Evolutionary conservation across 495 filamentous ascomycete species (phyloP).

Genomic region (Penicillium paradoxum): DNA sequence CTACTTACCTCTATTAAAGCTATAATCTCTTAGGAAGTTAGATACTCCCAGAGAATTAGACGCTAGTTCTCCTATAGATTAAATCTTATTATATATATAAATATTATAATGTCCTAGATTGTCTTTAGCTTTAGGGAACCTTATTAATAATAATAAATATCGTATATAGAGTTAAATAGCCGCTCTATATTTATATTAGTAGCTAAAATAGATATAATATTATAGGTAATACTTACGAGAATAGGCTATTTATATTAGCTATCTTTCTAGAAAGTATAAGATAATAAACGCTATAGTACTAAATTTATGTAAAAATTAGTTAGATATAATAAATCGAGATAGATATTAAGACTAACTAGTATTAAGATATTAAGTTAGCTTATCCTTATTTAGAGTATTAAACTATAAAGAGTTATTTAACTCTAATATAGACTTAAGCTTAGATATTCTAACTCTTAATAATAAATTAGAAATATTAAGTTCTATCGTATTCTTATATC

Average conservation of each 20-base stretch:
- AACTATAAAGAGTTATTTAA: too few species aligned
- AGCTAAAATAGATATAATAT: neutral
- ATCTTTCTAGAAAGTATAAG: neutral
- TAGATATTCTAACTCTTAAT: neutral
- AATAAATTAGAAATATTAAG: neutral
- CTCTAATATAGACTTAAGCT: neutral
- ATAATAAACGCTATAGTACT: neutral
- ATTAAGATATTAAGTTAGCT: neutral
- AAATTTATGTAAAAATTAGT: neutral
- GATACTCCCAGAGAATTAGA: neutral
- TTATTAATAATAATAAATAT: conserved; percentile 1
- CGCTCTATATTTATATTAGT: neutral
- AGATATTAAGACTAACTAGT: too few species aligned
- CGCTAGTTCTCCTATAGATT: neutral
- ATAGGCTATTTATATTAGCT: neutral
- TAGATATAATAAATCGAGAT: neutral
- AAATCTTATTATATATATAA: conserved; percentile 1
- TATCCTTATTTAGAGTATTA: neutral
- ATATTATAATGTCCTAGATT: conserved; percentile 2
- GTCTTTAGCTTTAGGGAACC: conserved; percentile 1
- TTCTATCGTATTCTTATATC: neutral
- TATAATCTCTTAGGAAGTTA: too few species aligned
- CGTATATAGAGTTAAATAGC: neutral
- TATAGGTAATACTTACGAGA: neutral
- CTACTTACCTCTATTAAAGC: too few species aligned